Evolutionary conservation across 2,329 filamentous ascomycete species (phyloP).

Genomic region (Stachybotrys chartarum): DNA sequence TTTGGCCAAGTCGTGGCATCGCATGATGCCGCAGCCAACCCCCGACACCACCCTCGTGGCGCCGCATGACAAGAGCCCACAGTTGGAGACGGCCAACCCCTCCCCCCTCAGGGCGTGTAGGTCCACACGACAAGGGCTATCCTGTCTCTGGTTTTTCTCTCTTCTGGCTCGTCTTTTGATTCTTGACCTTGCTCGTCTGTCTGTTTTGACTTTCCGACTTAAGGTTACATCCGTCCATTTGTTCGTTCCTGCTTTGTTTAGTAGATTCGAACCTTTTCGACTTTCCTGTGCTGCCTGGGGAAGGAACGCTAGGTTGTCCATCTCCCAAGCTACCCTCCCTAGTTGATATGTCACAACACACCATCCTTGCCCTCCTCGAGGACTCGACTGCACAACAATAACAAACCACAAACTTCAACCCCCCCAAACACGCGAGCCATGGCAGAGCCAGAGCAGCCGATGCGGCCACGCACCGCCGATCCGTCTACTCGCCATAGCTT

Average conservation of each 20-base stretch:
- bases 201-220: too few relatives aligned
- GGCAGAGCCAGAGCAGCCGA: neutral
- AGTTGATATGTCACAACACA: neutral
- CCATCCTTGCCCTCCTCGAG: neutral
- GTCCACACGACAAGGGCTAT: neutral
- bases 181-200: too few relatives aligned
- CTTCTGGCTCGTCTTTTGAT: too few relatives aligned
- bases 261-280: too few relatives aligned
- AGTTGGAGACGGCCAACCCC: neutral
- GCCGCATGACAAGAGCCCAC: neutral
- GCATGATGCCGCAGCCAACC: neutral
- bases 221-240: too few relatives aligned
- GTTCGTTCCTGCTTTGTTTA: too few relatives aligned
- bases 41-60: neutral
- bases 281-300: too few relatives aligned
- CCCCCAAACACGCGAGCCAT: neutral
- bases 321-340: neutral
- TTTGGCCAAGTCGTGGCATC: neutral
- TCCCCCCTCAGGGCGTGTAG: neutral
- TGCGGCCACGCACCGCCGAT: slow-evolving; percentile 14
- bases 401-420: neutral
- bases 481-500: slow-evolving; percentile 6
- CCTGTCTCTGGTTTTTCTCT: too few relatives aligned
- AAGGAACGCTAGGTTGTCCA: too few relatives aligned
- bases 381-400: neutral